phyloP scores from a whole-genome alignment of 1,139 yeast species.

The Saccharomyces hybrid region DNA sequence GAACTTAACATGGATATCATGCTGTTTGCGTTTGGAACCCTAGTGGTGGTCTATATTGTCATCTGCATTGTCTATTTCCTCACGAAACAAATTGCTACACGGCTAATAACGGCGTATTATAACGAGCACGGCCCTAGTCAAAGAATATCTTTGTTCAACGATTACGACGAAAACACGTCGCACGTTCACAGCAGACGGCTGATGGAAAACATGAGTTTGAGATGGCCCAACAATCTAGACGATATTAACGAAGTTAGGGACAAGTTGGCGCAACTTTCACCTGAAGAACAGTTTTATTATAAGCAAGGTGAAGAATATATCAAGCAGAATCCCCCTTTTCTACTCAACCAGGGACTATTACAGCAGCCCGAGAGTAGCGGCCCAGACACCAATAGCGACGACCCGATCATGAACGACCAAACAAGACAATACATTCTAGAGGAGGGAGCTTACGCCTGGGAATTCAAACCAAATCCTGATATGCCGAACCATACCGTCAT shows the following conservation, averaged over 20 bases:
- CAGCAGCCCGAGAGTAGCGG: slow-evolving; percentile 3
- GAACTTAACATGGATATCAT: slow-evolving; percentile 22
- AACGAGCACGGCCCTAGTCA: slow-evolving; percentile 1
- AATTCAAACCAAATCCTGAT: slow-evolving; percentile 66
- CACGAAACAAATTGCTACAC: slow-evolving; percentile 17
- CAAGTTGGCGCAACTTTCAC: slow-evolving; percentile 57
- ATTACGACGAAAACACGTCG: slow-evolving; percentile 5
- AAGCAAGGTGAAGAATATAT: slow-evolving; percentile 47
- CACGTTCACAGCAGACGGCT: slow-evolving; percentile 5
- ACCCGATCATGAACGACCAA: slow-evolving; percentile 45
- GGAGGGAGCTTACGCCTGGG: slow-evolving; percentile 91
- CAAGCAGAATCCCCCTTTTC: slow-evolving; percentile 45
- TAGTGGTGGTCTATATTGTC: slow-evolving; percentile 19
- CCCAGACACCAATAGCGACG: slow-evolving; percentile 34
- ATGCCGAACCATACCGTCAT: slow-evolving; percentile 51
- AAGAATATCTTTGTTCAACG: slow-evolving; percentile 15
- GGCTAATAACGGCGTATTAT: slow-evolving; percentile 11
- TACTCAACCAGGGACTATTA: slow-evolving; percentile 36
- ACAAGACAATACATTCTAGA: slow-evolving; percentile 58
- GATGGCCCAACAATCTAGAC: slow-evolving; percentile 51
- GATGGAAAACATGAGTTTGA: slow-evolving; percentile 19
- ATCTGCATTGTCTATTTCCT: slow-evolving; percentile 20
- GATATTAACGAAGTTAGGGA: slow-evolving; percentile 57
- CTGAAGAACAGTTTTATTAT: slow-evolving; percentile 75
- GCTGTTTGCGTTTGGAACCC: slow-evolving; percentile 21